These are phyloP conservation scores for Nicotiana otophora DNA, from an alignment of 257 asterid genomes.

Conservation along the genomic window DNA sequence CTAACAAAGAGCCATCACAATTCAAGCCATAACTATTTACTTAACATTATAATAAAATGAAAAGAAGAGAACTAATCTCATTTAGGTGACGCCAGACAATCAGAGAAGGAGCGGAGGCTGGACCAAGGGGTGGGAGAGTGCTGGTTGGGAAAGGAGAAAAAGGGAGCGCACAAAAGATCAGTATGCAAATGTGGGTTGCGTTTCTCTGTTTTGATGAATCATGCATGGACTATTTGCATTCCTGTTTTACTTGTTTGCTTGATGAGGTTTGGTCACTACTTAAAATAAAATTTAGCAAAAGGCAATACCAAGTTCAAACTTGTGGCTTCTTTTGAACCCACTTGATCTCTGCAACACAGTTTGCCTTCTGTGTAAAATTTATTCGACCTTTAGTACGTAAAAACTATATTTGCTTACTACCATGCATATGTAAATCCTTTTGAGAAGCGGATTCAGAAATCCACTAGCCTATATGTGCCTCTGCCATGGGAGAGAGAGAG, in stretches of 20 bases:
- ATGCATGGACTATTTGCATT: neutral
- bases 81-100: neutral
- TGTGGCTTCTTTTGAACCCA: no score
- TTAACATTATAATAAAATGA: neutral
- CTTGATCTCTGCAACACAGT: neutral
- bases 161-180: neutral
- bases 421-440: neutral
- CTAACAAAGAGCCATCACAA: no score
- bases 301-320: neutral
- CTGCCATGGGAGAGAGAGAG: neutral
- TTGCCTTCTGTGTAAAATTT: neutral
- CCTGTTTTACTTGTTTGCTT: neutral
- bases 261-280: neutral
- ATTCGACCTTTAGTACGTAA: neutral
- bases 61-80: neutral
- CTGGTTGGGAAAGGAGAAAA: neutral
- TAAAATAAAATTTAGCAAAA: neutral
- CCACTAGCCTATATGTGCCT: neutral
- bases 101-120: neutral
- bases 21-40: no score
- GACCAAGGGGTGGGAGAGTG: neutral
- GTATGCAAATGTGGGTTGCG: neutral
- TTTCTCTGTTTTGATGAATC: slow-evolving; percentile 3
- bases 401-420: neutral
- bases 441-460: neutral